Evolutionary conservation across 805 yeast genomes (phyloP).

Genomic region (Candida oleophila): DNA sequence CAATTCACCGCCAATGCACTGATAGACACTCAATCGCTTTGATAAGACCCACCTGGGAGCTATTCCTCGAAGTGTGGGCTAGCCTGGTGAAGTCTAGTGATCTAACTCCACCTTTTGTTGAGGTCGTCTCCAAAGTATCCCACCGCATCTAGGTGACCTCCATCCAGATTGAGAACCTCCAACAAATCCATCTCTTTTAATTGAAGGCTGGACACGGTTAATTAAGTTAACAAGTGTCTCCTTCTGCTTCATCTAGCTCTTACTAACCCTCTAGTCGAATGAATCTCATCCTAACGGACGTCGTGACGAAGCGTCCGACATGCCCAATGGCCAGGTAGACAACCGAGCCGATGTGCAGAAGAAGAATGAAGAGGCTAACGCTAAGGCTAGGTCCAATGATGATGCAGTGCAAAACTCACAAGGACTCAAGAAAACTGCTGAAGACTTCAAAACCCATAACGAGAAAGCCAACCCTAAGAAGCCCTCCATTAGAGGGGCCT

Average conservation of each 20-base stretch:
- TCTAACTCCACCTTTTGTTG: no score
- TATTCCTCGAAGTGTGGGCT: no score
- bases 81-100: no score
- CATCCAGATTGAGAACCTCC: no score
- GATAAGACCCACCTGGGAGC: no score
- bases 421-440: conserved; percentile 1
- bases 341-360: not conserved
- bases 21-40: no score
- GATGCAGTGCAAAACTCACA: conserved; percentile 16
- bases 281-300: conserved; percentile 3
- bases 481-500: conserved; percentile 22
- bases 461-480: conserved; percentile 11
- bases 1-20: no score
- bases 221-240: no score
- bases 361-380: conserved; percentile 13
- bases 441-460: conserved; percentile 1
- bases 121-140: no score
- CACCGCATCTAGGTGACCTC: no score
- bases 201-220: no score
- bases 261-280: conserved; percentile 1
- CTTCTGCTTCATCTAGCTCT: not conserved
- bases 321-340: not conserved
- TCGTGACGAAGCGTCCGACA: conserved; percentile 2
- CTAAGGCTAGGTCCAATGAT: conserved; percentile 9
- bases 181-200: no score